These are phyloP conservation scores for Auriscalpium orientale DNA, from an alignment of 768 basidiomycete species.

Conservation along the genomic window DNA sequence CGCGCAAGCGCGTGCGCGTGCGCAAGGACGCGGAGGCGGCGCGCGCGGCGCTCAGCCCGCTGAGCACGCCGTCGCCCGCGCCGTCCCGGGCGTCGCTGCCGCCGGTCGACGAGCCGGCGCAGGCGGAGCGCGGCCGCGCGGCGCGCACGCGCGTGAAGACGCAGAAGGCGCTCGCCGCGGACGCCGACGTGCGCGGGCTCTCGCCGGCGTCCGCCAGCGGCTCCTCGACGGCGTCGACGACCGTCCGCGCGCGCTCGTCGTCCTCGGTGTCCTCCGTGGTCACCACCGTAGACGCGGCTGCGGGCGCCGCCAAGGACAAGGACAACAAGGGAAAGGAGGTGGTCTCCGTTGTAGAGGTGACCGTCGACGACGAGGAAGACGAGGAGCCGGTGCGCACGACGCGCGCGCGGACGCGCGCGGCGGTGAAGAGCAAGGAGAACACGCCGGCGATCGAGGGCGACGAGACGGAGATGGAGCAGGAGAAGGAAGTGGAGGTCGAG, in stretches of 20 bases:
- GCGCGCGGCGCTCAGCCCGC: slow-evolving; percentile 9
- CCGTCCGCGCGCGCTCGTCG: slow-evolving; percentile 13
- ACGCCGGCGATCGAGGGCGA: not conserved
- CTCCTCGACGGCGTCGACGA: slow-evolving; percentile 4
- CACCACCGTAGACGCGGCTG: slow-evolving; percentile 3
- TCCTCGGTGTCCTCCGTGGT: slow-evolving; percentile 10
- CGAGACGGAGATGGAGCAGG: not conserved
- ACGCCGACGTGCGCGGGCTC: slow-evolving; percentile 4
- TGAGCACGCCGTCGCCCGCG: slow-evolving; percentile 7
- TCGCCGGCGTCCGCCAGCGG: slow-evolving; percentile 13
- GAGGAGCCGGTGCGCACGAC: not conserved
- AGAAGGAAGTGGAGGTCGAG: not conserved
- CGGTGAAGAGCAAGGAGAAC: not conserved
- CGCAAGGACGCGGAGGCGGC: not conserved
- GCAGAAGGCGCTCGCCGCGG: not conserved
- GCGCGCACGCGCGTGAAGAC: not conserved
- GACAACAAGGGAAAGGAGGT: slow-evolving; percentile 12
- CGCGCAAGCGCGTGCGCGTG: slow-evolving; percentile 10
- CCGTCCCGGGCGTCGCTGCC: not conserved
- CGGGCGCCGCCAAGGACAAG: slow-evolving; percentile 1
- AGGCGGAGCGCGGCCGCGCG: slow-evolving; percentile 3
- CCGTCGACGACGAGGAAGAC: slow-evolving; percentile 7
- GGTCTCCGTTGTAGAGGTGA: not conserved
- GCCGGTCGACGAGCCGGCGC: not conserved
- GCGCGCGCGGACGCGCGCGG: not conserved